Evolutionary conservation across 176 grass and related monocot genomes (phyloP), one percentile per base, ranked within the genome.

Genomic region (Pharus latifolius): DNA sequence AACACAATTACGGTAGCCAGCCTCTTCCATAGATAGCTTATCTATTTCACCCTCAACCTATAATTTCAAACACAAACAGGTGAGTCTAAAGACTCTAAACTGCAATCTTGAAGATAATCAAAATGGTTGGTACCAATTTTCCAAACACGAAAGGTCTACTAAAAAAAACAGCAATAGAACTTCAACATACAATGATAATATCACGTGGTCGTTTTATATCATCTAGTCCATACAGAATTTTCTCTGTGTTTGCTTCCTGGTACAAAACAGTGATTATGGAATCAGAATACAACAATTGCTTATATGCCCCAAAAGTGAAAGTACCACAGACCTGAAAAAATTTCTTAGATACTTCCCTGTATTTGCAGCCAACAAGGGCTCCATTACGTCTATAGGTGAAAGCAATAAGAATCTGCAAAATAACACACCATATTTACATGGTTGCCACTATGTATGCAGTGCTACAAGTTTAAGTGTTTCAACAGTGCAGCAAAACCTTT

Each of bases 11-110:
- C 24, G 70, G 65, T 76, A 99, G 29, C 96, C 96, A 70, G 82
- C 90, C 75, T 99, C 90, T 66, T 99, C 96, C 87, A 99, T 88
- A 14, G 90, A 99, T 49, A 99, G 87, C 73, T 99, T 99, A 86
- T 99, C 87, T 55, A 99, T 95, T 88, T 99, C 96, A 70, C 90
- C 90, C 68, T 94, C 87, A 47, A 99, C 96, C 96, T 91, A 42
- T 41, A 65, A 67, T 60, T 19, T 20, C 34, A 61, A 53, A 76
- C 67, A 32, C 10, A 16, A 70, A 62, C 16, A 63, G 23, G n/a
- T n/a, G n/a, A n/a, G n/a, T n/a, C 23, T 25, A 49, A 38, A 10
- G 69, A 68, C 38, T 85, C 37, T 68, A 37, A 65, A 63, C 35
- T 24, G 27, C 14, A 10, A 74, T 61, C 13, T 46, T 34, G 19